Percentiles rank a stretch among this genome's conserved stretches.
Evolutionary conservation across 345 rosid genomes (phyloP).

Genomic region (Eucalyptus guilfoylei): DNA sequence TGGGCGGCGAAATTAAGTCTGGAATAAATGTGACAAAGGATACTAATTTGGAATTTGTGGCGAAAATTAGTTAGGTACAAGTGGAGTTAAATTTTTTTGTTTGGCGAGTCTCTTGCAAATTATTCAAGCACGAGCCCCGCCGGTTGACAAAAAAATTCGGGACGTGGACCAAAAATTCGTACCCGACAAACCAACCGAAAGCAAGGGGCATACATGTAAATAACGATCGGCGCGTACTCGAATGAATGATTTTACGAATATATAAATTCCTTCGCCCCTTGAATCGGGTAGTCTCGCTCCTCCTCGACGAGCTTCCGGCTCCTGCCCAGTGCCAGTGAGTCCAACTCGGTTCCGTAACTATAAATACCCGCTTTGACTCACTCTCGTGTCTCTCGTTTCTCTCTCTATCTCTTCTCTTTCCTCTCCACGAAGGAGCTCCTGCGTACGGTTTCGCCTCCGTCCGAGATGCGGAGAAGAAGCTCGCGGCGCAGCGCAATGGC

Average conservation of each 20-base stretch:
- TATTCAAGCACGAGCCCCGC: not conserved
- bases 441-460: not conserved
- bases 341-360: not conserved
- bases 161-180: not conserved
- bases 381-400: not conserved
- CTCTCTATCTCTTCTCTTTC: not conserved
- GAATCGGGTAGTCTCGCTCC: not conserved
- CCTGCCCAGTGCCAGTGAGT: not conserved
- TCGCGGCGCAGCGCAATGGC: not conserved
- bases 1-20: rapidly evolving
- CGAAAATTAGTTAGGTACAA: not conserved
- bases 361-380: conserved; percentile 9
- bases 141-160: not conserved
- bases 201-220: conserved; percentile 28
- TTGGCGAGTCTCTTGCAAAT: not conserved
- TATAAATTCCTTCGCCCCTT: not conserved
- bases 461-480: not conserved
- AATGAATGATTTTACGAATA: no score
- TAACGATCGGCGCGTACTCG: not conserved
- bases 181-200: conserved; percentile 10
- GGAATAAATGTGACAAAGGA: rapidly evolving
- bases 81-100: rapidly evolving
- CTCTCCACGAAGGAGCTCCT: not conserved
- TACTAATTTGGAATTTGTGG: not conserved
- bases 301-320: not conserved